phyloP scores from a whole-genome alignment of 2,329 filamentous ascomycete species.

The Colletotrichum tamarilloi region DNA sequence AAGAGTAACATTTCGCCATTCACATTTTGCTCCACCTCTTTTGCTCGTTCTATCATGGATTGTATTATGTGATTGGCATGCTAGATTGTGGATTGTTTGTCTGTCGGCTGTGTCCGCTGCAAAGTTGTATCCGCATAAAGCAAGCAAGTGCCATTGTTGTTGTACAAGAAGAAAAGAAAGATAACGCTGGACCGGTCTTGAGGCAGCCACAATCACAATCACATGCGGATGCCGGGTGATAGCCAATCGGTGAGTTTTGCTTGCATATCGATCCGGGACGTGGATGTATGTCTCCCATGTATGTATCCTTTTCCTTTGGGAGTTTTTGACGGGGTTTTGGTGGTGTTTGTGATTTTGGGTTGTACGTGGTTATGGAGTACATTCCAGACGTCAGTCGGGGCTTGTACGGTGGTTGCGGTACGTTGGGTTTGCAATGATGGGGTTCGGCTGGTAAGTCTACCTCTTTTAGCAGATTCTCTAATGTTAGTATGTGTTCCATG shows the following conservation, averaged over 20 bases:
- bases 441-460: too few species aligned
- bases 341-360: not conserved
- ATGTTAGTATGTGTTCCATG: too few species aligned
- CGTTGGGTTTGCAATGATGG: too few species aligned
- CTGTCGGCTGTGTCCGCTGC: not conserved
- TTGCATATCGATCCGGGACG: not conserved
- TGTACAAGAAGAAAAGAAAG: not conserved
- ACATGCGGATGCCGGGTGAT: not conserved
- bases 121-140: not conserved
- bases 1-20: constrained; percentile 14
- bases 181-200: not conserved
- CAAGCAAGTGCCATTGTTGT: not conserved
- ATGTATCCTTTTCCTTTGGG: not conserved
- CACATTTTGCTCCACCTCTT: not conserved
- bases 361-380: not conserved
- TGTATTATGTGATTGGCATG: not conserved
- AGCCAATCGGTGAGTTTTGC: not conserved
- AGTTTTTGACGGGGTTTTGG: not conserved
- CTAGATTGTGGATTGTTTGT: not conserved
- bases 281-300: not conserved
- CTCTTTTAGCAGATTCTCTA: too few species aligned
- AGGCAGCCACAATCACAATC: not conserved
- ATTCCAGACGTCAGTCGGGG: not conserved
- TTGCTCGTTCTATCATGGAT: not conserved
- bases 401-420: too few species aligned